Evolutionary conservation across 352 stramenopile genomes (phyloP).

Genomic region (Pythium plurisporium): DNA sequence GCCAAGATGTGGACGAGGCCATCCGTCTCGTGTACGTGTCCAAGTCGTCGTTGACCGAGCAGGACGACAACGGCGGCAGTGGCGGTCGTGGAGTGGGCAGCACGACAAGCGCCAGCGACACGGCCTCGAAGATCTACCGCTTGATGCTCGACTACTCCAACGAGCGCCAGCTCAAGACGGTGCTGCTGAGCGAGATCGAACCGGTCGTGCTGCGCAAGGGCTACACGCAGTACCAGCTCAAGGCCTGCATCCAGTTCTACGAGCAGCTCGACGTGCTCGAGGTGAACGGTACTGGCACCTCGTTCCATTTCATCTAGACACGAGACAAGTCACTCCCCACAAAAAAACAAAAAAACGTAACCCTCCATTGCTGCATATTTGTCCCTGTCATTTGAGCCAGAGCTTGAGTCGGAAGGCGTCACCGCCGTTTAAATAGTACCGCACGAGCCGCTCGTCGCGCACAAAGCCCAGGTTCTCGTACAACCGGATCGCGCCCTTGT

Average conservation of each 20-base stretch:
- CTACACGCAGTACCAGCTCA: slow-evolving; percentile 94
- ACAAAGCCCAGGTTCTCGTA: slow-evolving; percentile 94
- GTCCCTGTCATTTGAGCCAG: slow-evolving; percentile 52
- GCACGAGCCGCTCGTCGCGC: slow-evolving; percentile 89
- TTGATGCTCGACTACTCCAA: slow-evolving; percentile 93
- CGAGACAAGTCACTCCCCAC: too few species aligned
- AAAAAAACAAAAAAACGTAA: slow-evolving; percentile 1
- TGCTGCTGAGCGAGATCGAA: slow-evolving; percentile 88
- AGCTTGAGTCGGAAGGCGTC: slow-evolving; percentile 94
- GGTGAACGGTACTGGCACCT: slow-evolving; percentile 69
- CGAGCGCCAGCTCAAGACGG: slow-evolving; percentile 59
- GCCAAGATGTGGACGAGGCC: slow-evolving; percentile 98
- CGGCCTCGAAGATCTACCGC: slow-evolving; percentile 93
- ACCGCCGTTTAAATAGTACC: slow-evolving; percentile 95
- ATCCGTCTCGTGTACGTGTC: slow-evolving; percentile 96
- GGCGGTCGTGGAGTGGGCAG: slow-evolving; percentile 23
- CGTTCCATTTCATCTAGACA: slow-evolving; percentile 67
- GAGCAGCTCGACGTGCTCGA: slow-evolving; percentile 83
- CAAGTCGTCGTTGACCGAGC: slow-evolving; percentile 93
- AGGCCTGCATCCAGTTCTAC: slow-evolving; percentile 95
- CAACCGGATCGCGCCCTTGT: slow-evolving; percentile 87
- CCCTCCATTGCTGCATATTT: slow-evolving; percentile 1
- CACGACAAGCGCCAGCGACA: slow-evolving; percentile 66
- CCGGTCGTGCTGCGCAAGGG: slow-evolving; percentile 95
- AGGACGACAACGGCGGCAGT: slow-evolving; percentile 61